phyloP scores from a whole-genome alignment of 768 basidiomycete species.

The Mycena metata region DNA sequence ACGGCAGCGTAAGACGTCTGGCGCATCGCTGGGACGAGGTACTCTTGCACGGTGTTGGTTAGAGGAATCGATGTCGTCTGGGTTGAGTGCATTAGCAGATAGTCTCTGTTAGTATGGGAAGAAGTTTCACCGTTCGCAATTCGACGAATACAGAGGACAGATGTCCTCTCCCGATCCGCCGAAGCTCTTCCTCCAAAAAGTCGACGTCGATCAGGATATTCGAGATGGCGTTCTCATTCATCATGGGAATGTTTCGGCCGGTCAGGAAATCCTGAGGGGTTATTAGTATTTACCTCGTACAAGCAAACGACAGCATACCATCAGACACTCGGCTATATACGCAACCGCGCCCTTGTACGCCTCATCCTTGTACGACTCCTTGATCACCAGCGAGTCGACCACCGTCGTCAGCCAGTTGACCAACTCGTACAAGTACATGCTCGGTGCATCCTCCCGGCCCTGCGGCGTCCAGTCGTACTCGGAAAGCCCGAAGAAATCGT shows the following conservation, averaged over 20 bases:
- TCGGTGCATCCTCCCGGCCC: slow-evolving; percentile 79
- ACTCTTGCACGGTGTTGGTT: slow-evolving; percentile 82
- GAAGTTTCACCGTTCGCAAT: slow-evolving; percentile 75
- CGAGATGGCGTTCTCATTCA: slow-evolving; percentile 92
- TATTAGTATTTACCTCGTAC: slow-evolving; percentile 14
- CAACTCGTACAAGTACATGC: slow-evolving; percentile 95
- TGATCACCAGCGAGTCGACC: slow-evolving; percentile 89
- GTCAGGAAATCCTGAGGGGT: slow-evolving; percentile 78
- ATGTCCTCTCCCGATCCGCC: slow-evolving; percentile 78
- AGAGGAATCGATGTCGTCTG: slow-evolving; percentile 83
- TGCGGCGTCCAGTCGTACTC: slow-evolving; percentile 95
- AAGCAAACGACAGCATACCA: slow-evolving; percentile 67
- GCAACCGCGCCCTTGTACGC: slow-evolving; percentile 91
- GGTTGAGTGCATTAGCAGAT: slow-evolving; percentile 23
- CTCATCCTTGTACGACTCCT: slow-evolving; percentile 88
- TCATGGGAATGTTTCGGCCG: slow-evolving; percentile 77
- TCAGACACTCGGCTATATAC: slow-evolving; percentile 89
- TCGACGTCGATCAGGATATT: slow-evolving; percentile 89
- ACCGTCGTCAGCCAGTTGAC: slow-evolving; percentile 97
- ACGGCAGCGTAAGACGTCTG: slow-evolving; percentile 75
- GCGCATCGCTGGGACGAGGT: slow-evolving; percentile 77
- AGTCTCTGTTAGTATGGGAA: background rate
- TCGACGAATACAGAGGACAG: slow-evolving; percentile 82
- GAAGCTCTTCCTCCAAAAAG: slow-evolving; percentile 91
- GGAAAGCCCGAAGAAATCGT: slow-evolving; percentile 95